Percentiles rank a stretch among this genome's conserved stretches.
Evolutionary conservation across 352 stramenopile genomes (phyloP).

Genomic region (Detonula confervacea): DNA sequence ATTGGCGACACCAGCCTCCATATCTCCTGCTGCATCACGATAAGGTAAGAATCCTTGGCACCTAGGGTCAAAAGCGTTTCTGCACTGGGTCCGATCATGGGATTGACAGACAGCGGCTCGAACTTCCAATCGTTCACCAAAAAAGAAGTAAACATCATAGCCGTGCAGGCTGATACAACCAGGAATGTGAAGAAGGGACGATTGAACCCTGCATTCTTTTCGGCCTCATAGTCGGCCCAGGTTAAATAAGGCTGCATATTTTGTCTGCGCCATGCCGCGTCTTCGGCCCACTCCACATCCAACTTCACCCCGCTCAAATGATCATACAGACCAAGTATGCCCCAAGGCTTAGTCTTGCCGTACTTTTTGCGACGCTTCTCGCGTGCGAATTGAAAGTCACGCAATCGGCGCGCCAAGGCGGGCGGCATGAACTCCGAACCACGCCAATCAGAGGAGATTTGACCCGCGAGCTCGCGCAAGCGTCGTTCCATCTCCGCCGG

Average conservation of each 20-base stretch:
- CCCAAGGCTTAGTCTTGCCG: constrained; percentile 59
- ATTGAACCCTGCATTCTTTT: constrained; percentile 52
- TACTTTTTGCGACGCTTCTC: constrained; percentile 70
- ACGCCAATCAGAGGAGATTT: constrained; percentile 76
- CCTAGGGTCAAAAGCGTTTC: constrained; percentile 79
- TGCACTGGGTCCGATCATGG: constrained; percentile 80
- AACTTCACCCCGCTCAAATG: constrained; percentile 70
- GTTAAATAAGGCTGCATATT: constrained; percentile 71
- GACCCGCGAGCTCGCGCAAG: constrained; percentile 71
- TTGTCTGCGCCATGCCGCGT: constrained; percentile 70
- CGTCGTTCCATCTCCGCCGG: constrained; percentile 48
- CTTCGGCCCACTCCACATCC: constrained; percentile 83
- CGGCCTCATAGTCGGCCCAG: constrained; percentile 80
- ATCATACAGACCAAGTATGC: constrained; percentile 80
- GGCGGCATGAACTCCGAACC: constrained; percentile 31
- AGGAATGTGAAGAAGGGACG: constrained; percentile 76
- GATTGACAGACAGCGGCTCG: constrained; percentile 82
- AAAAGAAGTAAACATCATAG: constrained; percentile 72
- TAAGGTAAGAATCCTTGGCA: constrained; percentile 83
- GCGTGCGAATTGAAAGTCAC: constrained; percentile 83
- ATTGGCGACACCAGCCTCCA: constrained; percentile 83
- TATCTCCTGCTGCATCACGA: constrained; percentile 81
- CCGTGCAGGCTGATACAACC: constrained; percentile 65
- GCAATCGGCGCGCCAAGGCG: constrained; percentile 59
- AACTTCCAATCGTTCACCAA: constrained; percentile 85